Evolutionary conservation across 2,329 filamentous ascomycete genomes (phyloP).

Genomic region (Fusarium napiforme): DNA sequence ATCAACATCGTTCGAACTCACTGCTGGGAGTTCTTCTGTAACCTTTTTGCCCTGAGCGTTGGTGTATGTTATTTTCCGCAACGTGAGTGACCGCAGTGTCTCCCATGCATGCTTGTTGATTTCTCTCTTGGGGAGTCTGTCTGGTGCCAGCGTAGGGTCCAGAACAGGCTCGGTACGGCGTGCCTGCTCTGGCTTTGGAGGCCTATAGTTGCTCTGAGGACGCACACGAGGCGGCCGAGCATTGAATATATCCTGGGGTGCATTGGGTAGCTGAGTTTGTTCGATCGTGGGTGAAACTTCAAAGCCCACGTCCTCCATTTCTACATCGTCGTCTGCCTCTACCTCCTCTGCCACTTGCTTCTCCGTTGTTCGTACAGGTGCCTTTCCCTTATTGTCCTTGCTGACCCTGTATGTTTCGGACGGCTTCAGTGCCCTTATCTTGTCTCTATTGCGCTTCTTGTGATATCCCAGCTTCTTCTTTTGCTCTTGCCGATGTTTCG

Average conservation of each 20-base stretch:
- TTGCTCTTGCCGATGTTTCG: neutral
- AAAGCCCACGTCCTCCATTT: neutral
- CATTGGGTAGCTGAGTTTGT: neutral
- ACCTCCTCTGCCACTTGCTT: neutral
- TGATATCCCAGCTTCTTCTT: neutral
- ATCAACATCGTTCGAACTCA: neutral
- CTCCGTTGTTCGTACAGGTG: neutral
- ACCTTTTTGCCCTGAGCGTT: neutral
- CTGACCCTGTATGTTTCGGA: neutral
- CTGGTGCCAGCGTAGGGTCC: neutral
- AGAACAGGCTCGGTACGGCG: neutral
- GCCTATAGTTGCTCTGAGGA: neutral
- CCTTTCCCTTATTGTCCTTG: neutral
- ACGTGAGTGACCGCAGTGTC: neutral
- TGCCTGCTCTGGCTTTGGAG: neutral
- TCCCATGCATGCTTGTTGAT: neutral
- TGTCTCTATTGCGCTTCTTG: neutral
- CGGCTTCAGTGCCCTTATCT: neutral
- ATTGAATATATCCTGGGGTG: neutral
- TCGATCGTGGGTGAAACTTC: neutral
- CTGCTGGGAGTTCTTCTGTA: neutral
- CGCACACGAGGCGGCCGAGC: neutral
- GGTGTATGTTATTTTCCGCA: neutral
- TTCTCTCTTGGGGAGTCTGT: neutral
- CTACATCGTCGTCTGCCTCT: neutral